Evolutionary conservation across 306 rosid genomes (phyloP).

Genomic region (Trifolium pratense): DNA sequence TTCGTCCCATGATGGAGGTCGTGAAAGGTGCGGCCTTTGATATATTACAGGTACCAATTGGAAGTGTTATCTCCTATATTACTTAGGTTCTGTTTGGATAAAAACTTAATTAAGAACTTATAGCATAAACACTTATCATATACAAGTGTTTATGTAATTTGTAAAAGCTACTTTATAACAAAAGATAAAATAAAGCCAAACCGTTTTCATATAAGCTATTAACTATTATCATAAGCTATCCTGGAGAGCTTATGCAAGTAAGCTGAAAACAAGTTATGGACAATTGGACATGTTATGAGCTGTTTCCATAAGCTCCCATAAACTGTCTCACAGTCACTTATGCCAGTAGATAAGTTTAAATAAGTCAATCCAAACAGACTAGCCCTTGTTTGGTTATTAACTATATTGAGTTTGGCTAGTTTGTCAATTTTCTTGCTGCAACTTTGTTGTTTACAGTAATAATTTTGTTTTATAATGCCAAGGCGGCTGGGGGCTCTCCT

Average conservation of each 20-base stretch:
- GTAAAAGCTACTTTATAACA: neutral
- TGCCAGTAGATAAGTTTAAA: neutral
- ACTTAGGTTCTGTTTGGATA: neutral
- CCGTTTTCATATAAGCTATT: neutral
- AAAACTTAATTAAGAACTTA: neutral
- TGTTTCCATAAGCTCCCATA: neutral
- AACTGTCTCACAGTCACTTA: neutral
- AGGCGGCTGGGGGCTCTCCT: slow-evolving; percentile 97
- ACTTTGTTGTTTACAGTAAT: slow-evolving; percentile 29
- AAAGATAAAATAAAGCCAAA: neutral
- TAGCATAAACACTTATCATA: neutral
- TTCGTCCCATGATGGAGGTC: slow-evolving; percentile 99
- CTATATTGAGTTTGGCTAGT: slow-evolving; percentile 25
- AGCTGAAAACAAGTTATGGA: neutral
- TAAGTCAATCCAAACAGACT: neutral
- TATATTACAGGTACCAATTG: slow-evolving; percentile 74
- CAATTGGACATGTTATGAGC: neutral
- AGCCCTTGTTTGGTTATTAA: slow-evolving; percentile 12
- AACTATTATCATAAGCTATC: neutral
- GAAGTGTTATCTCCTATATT: neutral
- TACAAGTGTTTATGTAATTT: neutral
- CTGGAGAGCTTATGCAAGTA: neutral
- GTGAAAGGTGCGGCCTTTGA: slow-evolving; percentile 97
- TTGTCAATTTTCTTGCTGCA: neutral
- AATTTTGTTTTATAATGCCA: slow-evolving; percentile 39